Conservation (phyloP, 345 rosid genomes). For the Boechera divaricarpa region DNA sequence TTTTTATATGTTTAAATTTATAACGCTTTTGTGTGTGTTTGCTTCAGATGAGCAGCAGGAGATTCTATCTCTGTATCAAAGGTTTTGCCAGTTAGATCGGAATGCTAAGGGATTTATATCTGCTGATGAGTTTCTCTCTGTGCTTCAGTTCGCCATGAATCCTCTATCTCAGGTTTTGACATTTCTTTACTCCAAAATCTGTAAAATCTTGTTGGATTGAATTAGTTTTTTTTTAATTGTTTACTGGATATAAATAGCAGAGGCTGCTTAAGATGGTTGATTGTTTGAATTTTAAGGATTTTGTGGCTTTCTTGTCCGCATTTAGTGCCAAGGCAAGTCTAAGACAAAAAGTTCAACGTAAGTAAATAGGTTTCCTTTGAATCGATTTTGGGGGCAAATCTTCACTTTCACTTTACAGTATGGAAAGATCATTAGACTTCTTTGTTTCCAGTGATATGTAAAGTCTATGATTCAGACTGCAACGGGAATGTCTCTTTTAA, state of each 20-base stretch:
- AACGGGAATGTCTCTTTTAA: conserved; percentile 78
- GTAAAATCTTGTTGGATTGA: not conserved
- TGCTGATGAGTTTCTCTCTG: no score
- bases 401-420: not conserved
- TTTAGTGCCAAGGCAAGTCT: conserved; percentile 73
- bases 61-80: conserved; percentile 74
- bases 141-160: no score
- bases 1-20: not conserved
- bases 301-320: conserved; percentile 89
- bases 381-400: not conserved
- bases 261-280: conserved; percentile 82
- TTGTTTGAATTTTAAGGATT: conserved; percentile 86
- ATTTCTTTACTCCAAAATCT: not conserved
- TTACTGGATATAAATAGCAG: conserved; percentile 41
- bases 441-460: conserved; percentile 62
- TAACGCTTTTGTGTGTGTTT: not conserved
- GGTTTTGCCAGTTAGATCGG: conserved; percentile 69
- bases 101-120: no score
- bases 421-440: not conserved
- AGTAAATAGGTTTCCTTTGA: not conserved
- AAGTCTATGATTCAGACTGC: conserved; percentile 83
- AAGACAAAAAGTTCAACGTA: conserved; percentile 75
- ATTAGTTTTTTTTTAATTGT: no score
- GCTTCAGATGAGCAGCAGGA: conserved; percentile 84
- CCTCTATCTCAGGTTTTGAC: not conserved